phyloP scores from a whole-genome alignment of 345 rosid species.

The Anacardium occidentale region DNA sequence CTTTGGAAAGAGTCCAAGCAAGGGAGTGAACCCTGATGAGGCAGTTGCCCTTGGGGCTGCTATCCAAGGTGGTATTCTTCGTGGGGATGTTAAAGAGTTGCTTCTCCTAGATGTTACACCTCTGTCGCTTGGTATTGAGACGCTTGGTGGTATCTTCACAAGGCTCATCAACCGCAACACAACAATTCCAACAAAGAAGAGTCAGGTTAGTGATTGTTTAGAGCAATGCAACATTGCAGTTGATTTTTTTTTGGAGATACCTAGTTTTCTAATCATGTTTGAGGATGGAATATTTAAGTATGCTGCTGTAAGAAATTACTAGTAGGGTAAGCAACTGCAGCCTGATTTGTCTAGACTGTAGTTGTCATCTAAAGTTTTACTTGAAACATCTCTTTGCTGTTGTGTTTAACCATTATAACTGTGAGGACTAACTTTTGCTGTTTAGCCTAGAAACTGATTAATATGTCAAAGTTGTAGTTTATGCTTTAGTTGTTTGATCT shows the following conservation, averaged over 20 bases:
- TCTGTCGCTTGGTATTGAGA: slow-evolving; percentile 80
- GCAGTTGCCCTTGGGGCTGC: slow-evolving; percentile 95
- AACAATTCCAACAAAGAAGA: slow-evolving; percentile 86
- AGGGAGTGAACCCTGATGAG: slow-evolving; percentile 90
- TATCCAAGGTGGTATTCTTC: slow-evolving; percentile 84
- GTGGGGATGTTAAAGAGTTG: slow-evolving; percentile 90
- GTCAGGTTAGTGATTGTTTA: slow-evolving; percentile 44
- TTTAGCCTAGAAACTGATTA: no score
- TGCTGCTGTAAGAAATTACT: no score
- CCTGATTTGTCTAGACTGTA: no score
- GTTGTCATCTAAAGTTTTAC: no score
- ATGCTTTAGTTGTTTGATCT: neutral
- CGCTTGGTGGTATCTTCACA: slow-evolving; percentile 83
- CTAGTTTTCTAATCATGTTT: neutral
- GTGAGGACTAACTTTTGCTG: no score
- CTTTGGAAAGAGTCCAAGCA: slow-evolving; percentile 80
- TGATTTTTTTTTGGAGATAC: neutral
- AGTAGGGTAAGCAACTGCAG: no score
- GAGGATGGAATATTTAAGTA: no score
- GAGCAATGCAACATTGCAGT: neutral
- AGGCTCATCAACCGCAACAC: slow-evolving; percentile 73
- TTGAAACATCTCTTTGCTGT: no score
- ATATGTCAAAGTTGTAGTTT: no score
- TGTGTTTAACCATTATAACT: no score
- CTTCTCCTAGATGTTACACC: slow-evolving; percentile 91